A percentile compares a stretch with the other conserved stretches of the same genome.
Conservation (phyloP, 257 asterid species). For the Penstemon davidsonii region DNA sequence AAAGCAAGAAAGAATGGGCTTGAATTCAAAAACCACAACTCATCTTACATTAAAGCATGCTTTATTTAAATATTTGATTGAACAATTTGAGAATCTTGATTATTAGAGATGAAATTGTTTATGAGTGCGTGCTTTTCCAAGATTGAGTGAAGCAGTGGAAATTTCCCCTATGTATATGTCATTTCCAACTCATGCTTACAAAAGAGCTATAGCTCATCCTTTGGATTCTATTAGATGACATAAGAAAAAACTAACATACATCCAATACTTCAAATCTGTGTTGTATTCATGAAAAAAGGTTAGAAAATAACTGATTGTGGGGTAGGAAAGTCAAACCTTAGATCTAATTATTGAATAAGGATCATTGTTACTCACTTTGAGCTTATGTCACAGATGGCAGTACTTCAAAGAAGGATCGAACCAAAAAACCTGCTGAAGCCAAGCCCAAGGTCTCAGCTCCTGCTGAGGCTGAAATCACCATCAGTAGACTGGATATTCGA, state of each 20-base stretch:
- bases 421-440: conserved; percentile 65
- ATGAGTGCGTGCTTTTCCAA: background rate
- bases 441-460: conserved; percentile 55
- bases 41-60: background rate
- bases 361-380: conserved; percentile 23
- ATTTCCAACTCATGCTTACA: too few species aligned
- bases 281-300: too few species aligned
- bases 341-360: conserved; percentile 4
- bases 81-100: background rate
- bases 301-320: too few species aligned
- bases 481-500: conserved; percentile 82
- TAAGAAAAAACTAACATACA: too few species aligned
- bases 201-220: too few species aligned
- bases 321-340: too few species aligned
- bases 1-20: background rate
- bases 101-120: background rate
- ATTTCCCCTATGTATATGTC: too few species aligned
- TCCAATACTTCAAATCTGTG: too few species aligned
- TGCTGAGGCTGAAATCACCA: conserved; percentile 58
- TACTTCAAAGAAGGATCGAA: conserved; percentile 52
- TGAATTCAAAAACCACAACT: too few species aligned
- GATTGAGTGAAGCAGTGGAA: too few species aligned
- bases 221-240: too few species aligned
- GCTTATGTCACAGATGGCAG: conserved; percentile 48
- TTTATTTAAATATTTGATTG: background rate